Evolutionary conservation across 2,329 filamentous ascomycete genomes (phyloP), one percentile per base, ranked within the genome.

Genomic region (Coniochaeta prunicola): DNA sequence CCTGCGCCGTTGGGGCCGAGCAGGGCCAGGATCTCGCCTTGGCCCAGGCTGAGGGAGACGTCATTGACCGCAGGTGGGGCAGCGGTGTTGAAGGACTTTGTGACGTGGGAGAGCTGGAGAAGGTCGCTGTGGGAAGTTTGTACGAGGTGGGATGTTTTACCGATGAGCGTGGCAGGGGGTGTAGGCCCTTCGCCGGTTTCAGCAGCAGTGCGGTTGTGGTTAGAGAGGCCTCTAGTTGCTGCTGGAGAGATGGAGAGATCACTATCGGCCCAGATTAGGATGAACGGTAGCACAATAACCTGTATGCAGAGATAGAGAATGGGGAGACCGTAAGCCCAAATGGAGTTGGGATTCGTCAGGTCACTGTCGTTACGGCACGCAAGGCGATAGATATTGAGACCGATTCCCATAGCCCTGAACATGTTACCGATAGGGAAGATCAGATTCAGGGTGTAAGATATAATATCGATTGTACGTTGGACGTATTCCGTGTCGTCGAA

Each of bases 1-100:
- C 89, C 89, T 1, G 89, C 89, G 2, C 89, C 89, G 66, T 92
- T 92, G 0, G 89, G 88, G 0, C 89, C 89, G 0, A 93, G 80
- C 0, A 92, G 78, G 0, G 88, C 88, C 66, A 91, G 89, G 1
- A 91, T 85, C 68, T 92, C 85, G 30, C 86, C 83, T 54, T 80
- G 78, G 2, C 80, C 78, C 1, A 92, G 83, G 4, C 86, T 86
- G 60, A 92, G 89, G 0, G 85, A 86, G 17, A 91, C 80, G 64
- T 91, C 83, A 62, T 90, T 81, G 6, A 92, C 87, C 1, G 88
- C 89, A 12, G 45, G 45, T 1, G 45, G 24, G 4, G 81, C 76
- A 60, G 83, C 82, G 45, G 76, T 76, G 2, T 82, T 82, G 66
- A 91, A 92, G 0, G 78, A 76, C 69, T 92, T 92, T 24, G 82